Percentiles rank a stretch among this genome's conserved stretches.
Conservation (phyloP, 345 rosid genomes). For the Clausena lansium region DNA sequence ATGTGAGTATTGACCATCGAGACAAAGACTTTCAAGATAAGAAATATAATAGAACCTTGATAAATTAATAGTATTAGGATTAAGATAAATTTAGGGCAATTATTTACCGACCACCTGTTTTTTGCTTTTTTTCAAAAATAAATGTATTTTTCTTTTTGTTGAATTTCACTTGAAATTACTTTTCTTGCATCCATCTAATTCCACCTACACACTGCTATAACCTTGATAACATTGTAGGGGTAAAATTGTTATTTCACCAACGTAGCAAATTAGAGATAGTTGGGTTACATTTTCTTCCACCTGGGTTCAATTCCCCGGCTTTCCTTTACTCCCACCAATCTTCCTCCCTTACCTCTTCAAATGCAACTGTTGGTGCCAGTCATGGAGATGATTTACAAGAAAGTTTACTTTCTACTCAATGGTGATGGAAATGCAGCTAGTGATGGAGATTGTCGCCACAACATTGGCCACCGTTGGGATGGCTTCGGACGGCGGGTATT, state of each 20-base stretch:
- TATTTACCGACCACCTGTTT: too few relatives aligned
- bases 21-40: neutral
- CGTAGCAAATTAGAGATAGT: too few relatives aligned
- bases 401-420: conserved; percentile 56
- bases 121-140: too few relatives aligned
- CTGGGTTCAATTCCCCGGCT: conserved; percentile 84
- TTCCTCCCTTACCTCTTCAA: conserved; percentile 50
- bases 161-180: too few relatives aligned
- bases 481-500: conserved; percentile 47
- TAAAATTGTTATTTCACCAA: too few relatives aligned
- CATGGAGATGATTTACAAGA: conserved; percentile 68
- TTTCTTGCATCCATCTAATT: too few relatives aligned
- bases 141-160: too few relatives aligned
- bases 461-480: conserved; percentile 47
- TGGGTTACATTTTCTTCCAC: conserved; percentile 70
- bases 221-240: too few relatives aligned
- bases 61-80: too few relatives aligned
- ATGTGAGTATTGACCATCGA: neutral
- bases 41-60: too few relatives aligned
- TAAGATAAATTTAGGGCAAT: too few relatives aligned
- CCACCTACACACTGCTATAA: too few relatives aligned
- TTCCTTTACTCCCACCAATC: conserved; percentile 70
- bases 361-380: conserved; percentile 71
- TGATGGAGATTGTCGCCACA: conserved; percentile 67
- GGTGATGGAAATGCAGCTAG: conserved; percentile 87